Conservation (phyloP, 148 eudicot genomes). For the Rhododendron griersonianum region DNA sequence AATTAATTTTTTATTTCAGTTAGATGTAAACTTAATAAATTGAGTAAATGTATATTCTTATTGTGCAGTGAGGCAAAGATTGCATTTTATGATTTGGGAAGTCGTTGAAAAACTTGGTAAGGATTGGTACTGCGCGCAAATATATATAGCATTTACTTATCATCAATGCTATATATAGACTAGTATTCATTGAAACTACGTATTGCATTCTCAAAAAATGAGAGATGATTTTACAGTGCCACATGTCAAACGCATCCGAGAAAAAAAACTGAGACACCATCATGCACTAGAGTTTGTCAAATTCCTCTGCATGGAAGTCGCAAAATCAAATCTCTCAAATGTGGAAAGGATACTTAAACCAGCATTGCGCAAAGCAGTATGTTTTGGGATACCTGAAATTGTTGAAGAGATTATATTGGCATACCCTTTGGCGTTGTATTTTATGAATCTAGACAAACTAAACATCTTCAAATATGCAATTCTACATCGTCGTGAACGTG, state of each 20-base stretch:
- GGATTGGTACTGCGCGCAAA: not conserved
- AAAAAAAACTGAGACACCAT: not conserved
- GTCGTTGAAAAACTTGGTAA: not conserved
- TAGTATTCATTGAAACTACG: not conserved
- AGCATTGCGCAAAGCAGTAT: not conserved
- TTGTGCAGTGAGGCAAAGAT: constrained; percentile 3
- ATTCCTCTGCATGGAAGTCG: not conserved
- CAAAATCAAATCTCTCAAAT: not conserved
- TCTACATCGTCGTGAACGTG: not conserved
- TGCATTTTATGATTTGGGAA: not conserved
- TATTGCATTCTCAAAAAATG: not conserved
- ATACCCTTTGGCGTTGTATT: not conserved
- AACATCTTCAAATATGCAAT: not conserved
- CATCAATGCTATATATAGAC: not conserved
- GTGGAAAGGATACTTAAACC: not conserved
- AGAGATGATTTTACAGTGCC: not conserved
- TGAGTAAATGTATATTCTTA: not conserved
- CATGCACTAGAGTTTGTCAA: not conserved
- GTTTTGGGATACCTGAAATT: not conserved
- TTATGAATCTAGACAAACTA: not conserved
- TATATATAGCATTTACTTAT: too few species aligned
- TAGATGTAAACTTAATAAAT: not conserved
- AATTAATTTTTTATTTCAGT: too few species aligned
- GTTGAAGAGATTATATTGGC: not conserved
- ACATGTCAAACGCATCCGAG: not conserved